These are phyloP conservation scores for Colletotrichum limetticola DNA, from an alignment of 2,329 filamentous ascomycete genomes.

Conservation along the genomic window DNA sequence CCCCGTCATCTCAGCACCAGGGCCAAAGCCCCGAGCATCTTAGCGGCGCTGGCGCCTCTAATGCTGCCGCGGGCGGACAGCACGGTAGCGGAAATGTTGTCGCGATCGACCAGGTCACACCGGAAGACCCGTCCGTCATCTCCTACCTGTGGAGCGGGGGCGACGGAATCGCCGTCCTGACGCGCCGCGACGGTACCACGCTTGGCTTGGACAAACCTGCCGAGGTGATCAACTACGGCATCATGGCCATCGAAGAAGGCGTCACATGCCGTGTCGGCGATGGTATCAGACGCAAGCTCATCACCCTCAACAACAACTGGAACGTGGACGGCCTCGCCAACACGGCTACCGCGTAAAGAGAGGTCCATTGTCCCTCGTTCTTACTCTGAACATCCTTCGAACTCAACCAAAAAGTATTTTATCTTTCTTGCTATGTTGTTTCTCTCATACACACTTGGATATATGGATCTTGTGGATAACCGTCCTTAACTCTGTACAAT, in stretches of 20 bases:
- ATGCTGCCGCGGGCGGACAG: background rate
- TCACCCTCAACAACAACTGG: conserved; percentile 52
- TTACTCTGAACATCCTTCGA: conserved; percentile 9
- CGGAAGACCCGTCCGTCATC: conserved; percentile 50
- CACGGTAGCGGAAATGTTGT: conserved; percentile 35
- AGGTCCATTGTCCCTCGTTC: background rate
- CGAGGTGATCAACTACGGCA: conserved; percentile 53
- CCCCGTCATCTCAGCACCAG: conserved; percentile 23
- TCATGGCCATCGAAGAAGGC: conserved; percentile 52
- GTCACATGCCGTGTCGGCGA: conserved; percentile 55
- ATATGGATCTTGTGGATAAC: conserved; percentile 15
- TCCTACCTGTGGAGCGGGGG: conserved; percentile 52
- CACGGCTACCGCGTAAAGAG: conserved; percentile 8
- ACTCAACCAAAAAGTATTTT: conserved; percentile 10
- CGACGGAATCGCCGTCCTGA: conserved; percentile 47
- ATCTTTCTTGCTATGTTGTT: conserved; percentile 27
- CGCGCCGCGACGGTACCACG: conserved; percentile 44
- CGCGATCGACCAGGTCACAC: conserved; percentile 53
- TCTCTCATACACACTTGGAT: conserved; percentile 4
- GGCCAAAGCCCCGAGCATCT: conserved; percentile 22
- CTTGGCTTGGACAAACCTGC: conserved; percentile 50
- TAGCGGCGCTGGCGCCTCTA: conserved; percentile 18
- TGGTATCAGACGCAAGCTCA: conserved; percentile 55
- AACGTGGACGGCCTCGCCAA: conserved; percentile 40
- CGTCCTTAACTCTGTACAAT: conserved; percentile 17